A percentile compares a stretch with the other conserved stretches of the same genome.
These are phyloP conservation scores for Cordyceps pruinosa DNA, from an alignment of 2,329 filamentous ascomycete species.

Conservation along the genomic window DNA sequence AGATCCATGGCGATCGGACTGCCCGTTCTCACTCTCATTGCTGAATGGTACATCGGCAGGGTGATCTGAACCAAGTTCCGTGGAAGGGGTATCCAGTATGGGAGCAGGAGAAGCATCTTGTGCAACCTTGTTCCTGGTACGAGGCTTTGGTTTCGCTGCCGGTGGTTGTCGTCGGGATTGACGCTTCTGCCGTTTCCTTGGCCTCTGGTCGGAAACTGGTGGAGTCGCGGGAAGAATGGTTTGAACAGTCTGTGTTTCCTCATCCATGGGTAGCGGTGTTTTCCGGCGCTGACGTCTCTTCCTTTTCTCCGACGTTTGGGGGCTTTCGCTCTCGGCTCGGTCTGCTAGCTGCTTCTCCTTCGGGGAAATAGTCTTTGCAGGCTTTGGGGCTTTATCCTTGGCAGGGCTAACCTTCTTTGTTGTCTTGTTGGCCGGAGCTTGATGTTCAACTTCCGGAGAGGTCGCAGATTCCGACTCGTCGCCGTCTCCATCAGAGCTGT, in stretches of 20 bases:
- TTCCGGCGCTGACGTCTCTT: conserved; percentile 29
- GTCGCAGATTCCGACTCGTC: no score
- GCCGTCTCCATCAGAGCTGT: not conserved
- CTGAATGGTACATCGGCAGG: not conserved
- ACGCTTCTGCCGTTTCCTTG: not conserved
- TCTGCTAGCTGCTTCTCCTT: not conserved
- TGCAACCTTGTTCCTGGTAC: not conserved
- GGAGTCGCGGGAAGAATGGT: not conserved
- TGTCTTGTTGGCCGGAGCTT: not conserved
- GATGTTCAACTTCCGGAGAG: not conserved
- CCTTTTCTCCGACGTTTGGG: conserved; percentile 9
- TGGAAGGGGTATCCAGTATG: not conserved
- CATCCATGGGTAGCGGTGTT: conserved; percentile 27
- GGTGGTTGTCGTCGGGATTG: not conserved
- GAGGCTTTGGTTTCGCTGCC: not conserved
- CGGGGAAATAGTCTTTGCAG: not conserved
- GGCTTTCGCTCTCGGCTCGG: not conserved
- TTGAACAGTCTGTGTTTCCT: conserved; percentile 22
- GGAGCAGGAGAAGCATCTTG: not conserved
- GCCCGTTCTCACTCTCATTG: not conserved
- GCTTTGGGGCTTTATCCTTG: not conserved
- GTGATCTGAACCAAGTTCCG: not conserved
- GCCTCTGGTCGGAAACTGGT: not conserved
- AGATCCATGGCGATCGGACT: no score
- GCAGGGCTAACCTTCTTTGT: not conserved